Conservation (phyloP, 495 filamentous ascomycete genomes). For the Paragyromitra xinjiangensis region DNA sequence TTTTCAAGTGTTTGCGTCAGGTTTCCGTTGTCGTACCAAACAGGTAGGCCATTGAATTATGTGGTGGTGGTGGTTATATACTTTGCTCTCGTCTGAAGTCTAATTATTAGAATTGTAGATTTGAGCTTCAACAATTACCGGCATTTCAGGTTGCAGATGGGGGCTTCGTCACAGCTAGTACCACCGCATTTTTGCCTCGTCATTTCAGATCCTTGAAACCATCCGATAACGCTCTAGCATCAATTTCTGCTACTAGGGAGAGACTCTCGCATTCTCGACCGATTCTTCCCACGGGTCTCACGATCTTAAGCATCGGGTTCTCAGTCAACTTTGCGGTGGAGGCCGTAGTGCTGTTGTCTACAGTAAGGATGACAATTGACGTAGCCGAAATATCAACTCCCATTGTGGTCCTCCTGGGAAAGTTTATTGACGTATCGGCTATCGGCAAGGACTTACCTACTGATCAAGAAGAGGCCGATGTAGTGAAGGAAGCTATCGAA, state of each 20-base stretch:
- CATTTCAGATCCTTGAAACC: background rate
- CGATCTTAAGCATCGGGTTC: background rate
- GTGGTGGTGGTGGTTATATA: background rate
- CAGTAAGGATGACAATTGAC: background rate
- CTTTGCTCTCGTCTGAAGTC: background rate
- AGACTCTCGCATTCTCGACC: background rate
- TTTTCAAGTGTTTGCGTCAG: background rate
- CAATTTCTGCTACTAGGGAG: background rate
- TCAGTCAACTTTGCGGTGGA: background rate
- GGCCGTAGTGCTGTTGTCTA: background rate
- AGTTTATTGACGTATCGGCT: background rate
- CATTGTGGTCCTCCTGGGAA: background rate
- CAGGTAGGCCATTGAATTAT: background rate
- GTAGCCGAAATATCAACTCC: background rate
- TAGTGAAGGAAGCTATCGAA: background rate
- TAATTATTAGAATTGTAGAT: background rate
- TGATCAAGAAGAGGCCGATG: background rate
- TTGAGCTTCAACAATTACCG: background rate
- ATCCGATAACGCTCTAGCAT: constrained; percentile 1
- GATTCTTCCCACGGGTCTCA: constrained; percentile 2
- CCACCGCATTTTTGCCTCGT: background rate
- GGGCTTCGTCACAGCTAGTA: background rate
- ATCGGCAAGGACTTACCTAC: constrained; percentile 4
- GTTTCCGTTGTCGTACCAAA: background rate
- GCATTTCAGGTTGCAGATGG: background rate